A percentile compares a stretch with the other conserved stretches of the same genome.
Conservation (phyloP, 2,329 filamentous ascomycete species). For the Pseudogymnoascus sp. region DNA sequence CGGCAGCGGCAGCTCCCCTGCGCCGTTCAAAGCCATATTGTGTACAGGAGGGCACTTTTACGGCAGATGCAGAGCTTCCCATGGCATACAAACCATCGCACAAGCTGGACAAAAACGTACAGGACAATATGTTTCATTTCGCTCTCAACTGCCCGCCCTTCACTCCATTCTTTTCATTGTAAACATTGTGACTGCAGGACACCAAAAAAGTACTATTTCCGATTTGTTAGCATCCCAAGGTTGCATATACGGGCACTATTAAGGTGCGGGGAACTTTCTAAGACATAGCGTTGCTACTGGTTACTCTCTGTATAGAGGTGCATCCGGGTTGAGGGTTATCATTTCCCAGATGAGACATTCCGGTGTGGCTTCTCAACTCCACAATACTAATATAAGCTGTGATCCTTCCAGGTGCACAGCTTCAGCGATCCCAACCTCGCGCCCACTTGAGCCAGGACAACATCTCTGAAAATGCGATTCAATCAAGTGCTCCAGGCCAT, state of each 20-base stretch:
- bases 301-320: not conserved
- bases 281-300: conserved; percentile 6
- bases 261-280: not conserved
- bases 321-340: not conserved
- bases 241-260: conserved; percentile 2
- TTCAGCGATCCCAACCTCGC: not conserved
- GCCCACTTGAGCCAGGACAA: not conserved
- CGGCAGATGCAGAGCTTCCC: not conserved
- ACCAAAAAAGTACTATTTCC: not conserved
- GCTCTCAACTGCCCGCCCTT: not conserved
- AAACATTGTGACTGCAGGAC: not conserved
- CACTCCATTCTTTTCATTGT: not conserved
- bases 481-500: conserved; percentile 10
- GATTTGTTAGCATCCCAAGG: not conserved
- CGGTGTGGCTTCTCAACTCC: not conserved
- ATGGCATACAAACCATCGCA: not conserved
- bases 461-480: conserved; percentile 17
- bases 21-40: not conserved
- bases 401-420: not conserved
- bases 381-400: conserved; percentile 7
- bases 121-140: not conserved
- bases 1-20: not conserved
- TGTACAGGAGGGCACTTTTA: not conserved
- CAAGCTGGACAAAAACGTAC: not conserved
- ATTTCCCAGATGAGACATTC: conserved; percentile 7